These are phyloP conservation scores for Penicillium arizonense DNA, from an alignment of 495 filamentous ascomycete species.

Conservation along the genomic window DNA sequence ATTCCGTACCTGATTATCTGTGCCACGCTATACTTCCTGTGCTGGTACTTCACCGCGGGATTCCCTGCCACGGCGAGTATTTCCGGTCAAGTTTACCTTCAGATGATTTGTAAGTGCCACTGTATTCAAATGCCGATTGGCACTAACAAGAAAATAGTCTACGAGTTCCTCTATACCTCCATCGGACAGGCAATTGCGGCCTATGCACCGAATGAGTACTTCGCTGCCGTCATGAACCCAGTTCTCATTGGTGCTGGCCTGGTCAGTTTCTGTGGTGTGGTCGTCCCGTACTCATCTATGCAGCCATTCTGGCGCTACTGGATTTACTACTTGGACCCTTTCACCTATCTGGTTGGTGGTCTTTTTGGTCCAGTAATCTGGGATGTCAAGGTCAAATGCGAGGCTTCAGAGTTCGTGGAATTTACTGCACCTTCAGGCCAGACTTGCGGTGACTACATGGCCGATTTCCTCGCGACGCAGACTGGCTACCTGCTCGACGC, in stretches of 20 bases:
- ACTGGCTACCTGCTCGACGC: slow-evolving; percentile 61
- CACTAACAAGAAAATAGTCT: slow-evolving; percentile 30
- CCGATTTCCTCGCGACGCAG: slow-evolving; percentile 44
- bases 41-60: slow-evolving; percentile 60
- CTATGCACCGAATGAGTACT: slow-evolving; percentile 54
- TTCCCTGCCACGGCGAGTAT: slow-evolving; percentile 41
- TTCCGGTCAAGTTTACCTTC: slow-evolving; percentile 46
- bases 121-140: too few relatives aligned
- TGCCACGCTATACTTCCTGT: slow-evolving; percentile 55
- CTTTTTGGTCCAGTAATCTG: slow-evolving; percentile 43
- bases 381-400: slow-evolving; percentile 54
- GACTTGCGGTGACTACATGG: slow-evolving; percentile 68
- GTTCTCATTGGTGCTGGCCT: slow-evolving; percentile 50
- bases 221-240: slow-evolving; percentile 53
- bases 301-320: slow-evolving; percentile 59
- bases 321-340: slow-evolving; percentile 57
- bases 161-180: slow-evolving; percentile 44
- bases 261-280: slow-evolving; percentile 55
- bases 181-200: slow-evolving; percentile 50
- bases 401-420: slow-evolving; percentile 51
- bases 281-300: slow-evolving; percentile 51
- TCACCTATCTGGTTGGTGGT: slow-evolving; percentile 53
- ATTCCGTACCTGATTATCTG: slow-evolving; percentile 59
- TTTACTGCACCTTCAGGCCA: slow-evolving; percentile 62
- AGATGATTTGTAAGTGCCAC: slow-evolving; percentile 44